phyloP scores from a whole-genome alignment of 768 basidiomycete species.

The Infundibulicybe gibba region DNA sequence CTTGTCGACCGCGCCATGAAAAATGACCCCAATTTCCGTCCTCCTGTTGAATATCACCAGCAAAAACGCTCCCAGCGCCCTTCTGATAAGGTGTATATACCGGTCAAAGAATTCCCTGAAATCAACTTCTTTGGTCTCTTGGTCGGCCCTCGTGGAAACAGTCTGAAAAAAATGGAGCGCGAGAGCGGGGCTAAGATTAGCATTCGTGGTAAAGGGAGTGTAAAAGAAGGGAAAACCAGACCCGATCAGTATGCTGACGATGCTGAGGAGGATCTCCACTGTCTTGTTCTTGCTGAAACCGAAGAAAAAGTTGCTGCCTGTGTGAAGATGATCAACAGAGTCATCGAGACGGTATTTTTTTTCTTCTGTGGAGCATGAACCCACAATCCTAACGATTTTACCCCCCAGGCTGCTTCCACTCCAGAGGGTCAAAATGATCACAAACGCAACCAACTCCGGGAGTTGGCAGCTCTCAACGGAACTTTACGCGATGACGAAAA shows the following conservation, averaged over 20 bases:
- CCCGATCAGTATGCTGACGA: conserved; percentile 95
- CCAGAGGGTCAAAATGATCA: conserved; percentile 99
- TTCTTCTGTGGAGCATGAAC: conserved; percentile 1
- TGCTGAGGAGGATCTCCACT: conserved; percentile 98
- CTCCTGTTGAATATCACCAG: conserved; percentile 94
- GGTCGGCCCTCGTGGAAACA: conserved; percentile 97
- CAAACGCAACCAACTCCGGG: conserved; percentile 97
- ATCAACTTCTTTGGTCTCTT: conserved; percentile 99
- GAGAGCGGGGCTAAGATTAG: conserved; percentile 98
- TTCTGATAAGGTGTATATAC: conserved; percentile 98
- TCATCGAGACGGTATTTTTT: conserved; percentile 89
- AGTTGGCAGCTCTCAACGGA: conserved; percentile 95
- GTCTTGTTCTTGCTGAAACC: conserved; percentile 89
- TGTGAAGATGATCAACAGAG: conserved; percentile 93
- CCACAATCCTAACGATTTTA: background rate
- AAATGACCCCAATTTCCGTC: conserved; percentile 96
- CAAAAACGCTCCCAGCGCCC: conserved; percentile 92
- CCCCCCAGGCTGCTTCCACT: conserved; percentile 88
- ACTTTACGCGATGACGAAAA: conserved; percentile 99
- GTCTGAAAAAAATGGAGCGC: conserved; percentile 99
- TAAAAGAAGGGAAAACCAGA: conserved; percentile 97
- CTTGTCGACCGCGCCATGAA: conserved; percentile 97
- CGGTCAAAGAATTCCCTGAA: conserved; percentile 99
- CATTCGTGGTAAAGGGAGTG: conserved; percentile 96
- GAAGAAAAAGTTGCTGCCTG: conserved; percentile 90